Evolutionary conservation across 192 early-diverging fungal genomes (phyloP), one percentile per base, ranked within the genome.

Genomic region (Polychytrium aggregatum): DNA sequence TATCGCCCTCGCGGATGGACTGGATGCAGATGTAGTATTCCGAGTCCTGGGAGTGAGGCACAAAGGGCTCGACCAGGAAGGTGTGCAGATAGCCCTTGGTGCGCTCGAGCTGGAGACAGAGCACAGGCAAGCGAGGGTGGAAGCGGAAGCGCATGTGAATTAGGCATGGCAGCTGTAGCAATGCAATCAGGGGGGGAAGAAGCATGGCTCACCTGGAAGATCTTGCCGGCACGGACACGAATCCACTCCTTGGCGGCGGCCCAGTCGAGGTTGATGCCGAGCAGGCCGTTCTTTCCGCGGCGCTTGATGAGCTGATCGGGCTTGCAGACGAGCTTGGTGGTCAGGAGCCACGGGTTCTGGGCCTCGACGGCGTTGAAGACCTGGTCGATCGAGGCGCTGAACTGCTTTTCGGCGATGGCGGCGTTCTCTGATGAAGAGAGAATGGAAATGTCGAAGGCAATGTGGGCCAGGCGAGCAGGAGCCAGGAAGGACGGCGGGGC

Each of bases 1-100:
- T 77, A 71, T 98, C 92, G 46, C 95, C 95, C 34, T 95, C 83
- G 57, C 94, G 87, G 46, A 82, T 81, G 44, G 87, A 87, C 73
- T 95, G 92, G 71, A 98, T 93, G 71, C 86, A 88, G 43, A 96
- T 78, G 65, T 95, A 98, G 76, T 91, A 94, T 73, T 98, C 95
- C 37, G 85, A 86, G 60, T 89, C 81, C 52, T 76, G 70, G 29
- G 87, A 76, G 65, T 98, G 95, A 46, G 92, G 86, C 43, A 88
- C 78, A 55, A 98, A 88, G 27, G 89, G 87, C 72, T 96, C 95
- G 38, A 96, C 79, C 48, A 98, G 62, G 78, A 98, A 95, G 17
- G 86, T 92, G 82, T 90, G 86, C 33, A 98, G 74, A 22, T 85
- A 63, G 22, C 95, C 95, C 5, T 79, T 65, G 35, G 89, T 83